These are phyloP conservation scores for Hydrangea macrophylla DNA, from an alignment of 148 eudicot genomes.

Conservation along the genomic window DNA sequence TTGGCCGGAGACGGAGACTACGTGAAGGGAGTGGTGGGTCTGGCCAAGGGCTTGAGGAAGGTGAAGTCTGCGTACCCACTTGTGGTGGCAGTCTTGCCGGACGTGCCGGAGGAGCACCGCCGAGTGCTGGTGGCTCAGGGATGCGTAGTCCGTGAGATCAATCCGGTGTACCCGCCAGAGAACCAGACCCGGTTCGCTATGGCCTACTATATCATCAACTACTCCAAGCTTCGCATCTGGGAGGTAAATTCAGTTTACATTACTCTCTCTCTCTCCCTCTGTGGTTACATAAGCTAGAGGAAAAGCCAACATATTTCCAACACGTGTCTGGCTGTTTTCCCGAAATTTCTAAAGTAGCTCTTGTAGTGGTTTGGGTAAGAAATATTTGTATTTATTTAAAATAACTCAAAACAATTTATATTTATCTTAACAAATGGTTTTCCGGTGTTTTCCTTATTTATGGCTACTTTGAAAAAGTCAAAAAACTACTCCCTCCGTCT, in stretches of 20 bases:
- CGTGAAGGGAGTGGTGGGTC: constrained; percentile 54
- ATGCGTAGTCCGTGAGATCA: constrained; percentile 46
- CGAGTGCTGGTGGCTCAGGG: constrained; percentile 34
- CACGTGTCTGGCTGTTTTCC: too few relatives aligned
- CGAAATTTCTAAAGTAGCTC: too few relatives aligned
- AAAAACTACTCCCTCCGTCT: too few relatives aligned
- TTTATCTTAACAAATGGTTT: too few relatives aligned
- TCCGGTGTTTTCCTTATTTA: too few relatives aligned
- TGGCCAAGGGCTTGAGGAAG: constrained; percentile 52
- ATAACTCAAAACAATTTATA: too few relatives aligned
- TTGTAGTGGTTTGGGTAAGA: too few relatives aligned
- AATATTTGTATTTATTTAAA: too few relatives aligned
- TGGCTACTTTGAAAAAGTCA: too few relatives aligned
- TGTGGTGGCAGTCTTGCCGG: constrained; percentile 54
- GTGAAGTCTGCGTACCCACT: constrained; percentile 42
- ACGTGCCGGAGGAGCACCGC: constrained; percentile 62
- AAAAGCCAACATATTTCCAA: too few relatives aligned
- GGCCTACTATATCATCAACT: constrained; percentile 42
- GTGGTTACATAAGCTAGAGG: too few relatives aligned
- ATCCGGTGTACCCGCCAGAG: constrained; percentile 51
- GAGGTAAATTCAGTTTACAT: constrained; percentile 32
- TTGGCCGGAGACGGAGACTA: constrained; percentile 61
- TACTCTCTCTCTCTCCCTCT: too few relatives aligned
- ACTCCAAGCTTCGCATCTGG: constrained; percentile 59
- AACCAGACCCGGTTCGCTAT: constrained; percentile 35